Base-by-base conservation (phyloP, 768 basidiomycete species). In the Pulveroboletus sp. region DNA sequence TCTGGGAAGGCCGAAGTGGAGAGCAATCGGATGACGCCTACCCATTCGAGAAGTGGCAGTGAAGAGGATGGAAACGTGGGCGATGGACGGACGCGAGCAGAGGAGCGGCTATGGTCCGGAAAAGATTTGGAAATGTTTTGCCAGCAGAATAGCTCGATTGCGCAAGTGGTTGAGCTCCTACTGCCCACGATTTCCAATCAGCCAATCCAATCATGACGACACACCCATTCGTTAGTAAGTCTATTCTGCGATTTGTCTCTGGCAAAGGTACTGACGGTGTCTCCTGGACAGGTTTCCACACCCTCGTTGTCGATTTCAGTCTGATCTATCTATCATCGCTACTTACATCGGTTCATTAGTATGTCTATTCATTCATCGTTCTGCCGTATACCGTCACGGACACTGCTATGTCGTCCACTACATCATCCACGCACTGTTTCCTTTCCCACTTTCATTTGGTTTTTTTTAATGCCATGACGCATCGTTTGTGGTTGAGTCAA, bases 91-190 rank as follows among this genome's bases (percentile, higher is more conserved):
- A 63, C 60, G 13, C 70, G 65, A 53, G 65, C 58, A 44, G 77
- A 75, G 54, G 78, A 78, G 31, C 76, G 75, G 33, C 53, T 82
- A 46, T 89, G 86, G 84, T 87, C 83, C 29, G 83, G 88, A n/a
- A 81, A 82, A 48, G 94, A 95, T 59, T 69, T 98, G 51, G 84
- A 90, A 61, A 68, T 86, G 59, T 80, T 89, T 27, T 94, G 92
- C 63, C 81, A 84, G 56, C 94, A 97, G 67, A 98, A 97, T 59
- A 93, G 92, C 62, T 76, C 88, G 13, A 82, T 97, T 32, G 79
- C 89, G 4, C 71, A 82, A 29, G 80, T 94, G 46, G 75, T 95
- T 39, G 79, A 83, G 43, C 75, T 78, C 53, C 65, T 89, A 39
- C 79, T 81, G 60, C 75, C 78, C 12, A 75, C 74, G 12, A 61